Evolutionary conservation across 208 protist genomes (phyloP).

Genomic region (Trichomonas gallinae): DNA sequence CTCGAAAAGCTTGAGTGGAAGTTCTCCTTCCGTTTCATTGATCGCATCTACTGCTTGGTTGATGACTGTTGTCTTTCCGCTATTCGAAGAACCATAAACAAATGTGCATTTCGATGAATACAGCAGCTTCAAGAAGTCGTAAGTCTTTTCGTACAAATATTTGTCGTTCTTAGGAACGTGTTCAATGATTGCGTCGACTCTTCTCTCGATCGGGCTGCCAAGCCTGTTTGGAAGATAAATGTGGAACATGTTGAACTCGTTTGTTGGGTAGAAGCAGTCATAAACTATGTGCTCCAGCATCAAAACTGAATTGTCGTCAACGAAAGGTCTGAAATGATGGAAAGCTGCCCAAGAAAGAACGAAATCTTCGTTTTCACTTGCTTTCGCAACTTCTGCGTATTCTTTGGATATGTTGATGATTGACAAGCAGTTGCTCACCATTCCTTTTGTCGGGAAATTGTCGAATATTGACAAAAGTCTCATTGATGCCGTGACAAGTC

Average conservation of each 20-base stretch:
- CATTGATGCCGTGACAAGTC: background rate
- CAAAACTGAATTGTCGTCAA: background rate
- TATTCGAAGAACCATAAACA: background rate
- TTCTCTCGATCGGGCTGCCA: background rate
- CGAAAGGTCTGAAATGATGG: background rate
- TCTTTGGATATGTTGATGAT: background rate
- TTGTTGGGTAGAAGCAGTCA: background rate
- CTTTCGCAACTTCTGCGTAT: background rate
- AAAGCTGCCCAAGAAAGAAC: background rate
- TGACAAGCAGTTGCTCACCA: background rate
- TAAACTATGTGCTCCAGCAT: background rate
- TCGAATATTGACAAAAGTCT: background rate
- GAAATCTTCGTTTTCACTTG: background rate
- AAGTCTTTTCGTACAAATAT: background rate
- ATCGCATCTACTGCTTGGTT: background rate
- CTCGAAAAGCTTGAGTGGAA: background rate
- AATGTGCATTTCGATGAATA: background rate
- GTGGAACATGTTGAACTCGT: background rate
- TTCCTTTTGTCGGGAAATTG: background rate
- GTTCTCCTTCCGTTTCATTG: background rate
- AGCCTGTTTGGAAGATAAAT: background rate
- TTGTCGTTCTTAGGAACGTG: too few relatives aligned
- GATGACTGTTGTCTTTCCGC: background rate
- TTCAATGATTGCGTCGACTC: background rate
- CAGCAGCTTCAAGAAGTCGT: background rate